Percentiles rank a stretch among this genome's conserved stretches.
Evolutionary conservation across 805 yeast species (phyloP).

Genomic region (Teunomyces tritomae): DNA sequence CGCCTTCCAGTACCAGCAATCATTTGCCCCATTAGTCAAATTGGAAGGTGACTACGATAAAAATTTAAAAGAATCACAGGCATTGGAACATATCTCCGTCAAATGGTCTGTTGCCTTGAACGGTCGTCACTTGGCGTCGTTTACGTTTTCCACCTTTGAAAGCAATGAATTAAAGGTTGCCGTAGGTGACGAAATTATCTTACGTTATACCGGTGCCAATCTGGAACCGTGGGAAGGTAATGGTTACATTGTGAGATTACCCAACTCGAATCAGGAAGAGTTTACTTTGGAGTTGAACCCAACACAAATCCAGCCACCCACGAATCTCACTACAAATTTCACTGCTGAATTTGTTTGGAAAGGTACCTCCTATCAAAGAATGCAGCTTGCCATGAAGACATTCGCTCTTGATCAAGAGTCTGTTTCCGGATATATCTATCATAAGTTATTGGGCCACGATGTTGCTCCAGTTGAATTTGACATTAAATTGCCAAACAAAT

Average conservation of each 20-base stretch:
- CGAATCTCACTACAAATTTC: constrained; percentile 60
- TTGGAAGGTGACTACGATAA: constrained; percentile 80
- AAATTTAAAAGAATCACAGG: constrained; percentile 71
- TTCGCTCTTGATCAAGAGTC: constrained; percentile 72
- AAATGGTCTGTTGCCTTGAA: constrained; percentile 71
- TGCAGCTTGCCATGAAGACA: constrained; percentile 70
- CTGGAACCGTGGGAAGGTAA: constrained; percentile 67
- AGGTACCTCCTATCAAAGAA: constrained; percentile 75
- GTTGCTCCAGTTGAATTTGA: constrained; percentile 62
- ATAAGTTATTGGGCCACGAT: constrained; percentile 77
- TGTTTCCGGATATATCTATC: constrained; percentile 72
- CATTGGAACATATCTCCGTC: constrained; percentile 67
- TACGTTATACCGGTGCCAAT: constrained; percentile 58
- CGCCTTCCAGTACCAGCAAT: constrained; percentile 80
- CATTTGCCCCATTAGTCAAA: constrained; percentile 80
- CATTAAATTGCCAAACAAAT: constrained; percentile 55
- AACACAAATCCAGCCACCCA: constrained; percentile 39
- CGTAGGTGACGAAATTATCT: constrained; percentile 78
- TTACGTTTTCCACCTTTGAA: constrained; percentile 67
- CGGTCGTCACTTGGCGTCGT: constrained; percentile 65
- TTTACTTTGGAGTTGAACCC: constrained; percentile 67
- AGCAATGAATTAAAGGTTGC: constrained; percentile 64
- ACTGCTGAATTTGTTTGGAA: constrained; percentile 90
- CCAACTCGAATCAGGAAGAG: constrained; percentile 62
- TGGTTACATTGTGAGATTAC: constrained; percentile 72